Conservation (phyloP, 139 green algal species). For the Haematococcus lacustris region DNA sequence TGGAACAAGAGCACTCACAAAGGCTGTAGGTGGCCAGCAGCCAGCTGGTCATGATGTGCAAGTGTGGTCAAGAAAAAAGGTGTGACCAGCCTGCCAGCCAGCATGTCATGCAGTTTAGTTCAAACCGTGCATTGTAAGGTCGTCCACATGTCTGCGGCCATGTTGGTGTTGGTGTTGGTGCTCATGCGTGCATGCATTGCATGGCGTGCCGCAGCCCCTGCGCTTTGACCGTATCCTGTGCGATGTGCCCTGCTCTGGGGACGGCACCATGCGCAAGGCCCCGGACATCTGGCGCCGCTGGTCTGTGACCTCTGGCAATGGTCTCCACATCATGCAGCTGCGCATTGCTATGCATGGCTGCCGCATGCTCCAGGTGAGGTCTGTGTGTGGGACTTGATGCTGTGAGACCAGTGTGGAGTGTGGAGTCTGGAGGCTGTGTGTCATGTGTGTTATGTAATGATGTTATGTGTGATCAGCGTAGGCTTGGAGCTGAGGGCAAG, state of each 20-base stretch:
- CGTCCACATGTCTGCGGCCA: no score
- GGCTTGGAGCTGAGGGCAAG: no score
- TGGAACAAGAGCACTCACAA: no score
- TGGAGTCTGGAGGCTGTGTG: background rate
- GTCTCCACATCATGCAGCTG: conserved; percentile 87
- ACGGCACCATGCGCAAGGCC: conserved; percentile 95
- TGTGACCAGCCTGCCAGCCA: no score
- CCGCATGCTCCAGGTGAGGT: conserved; percentile 69
- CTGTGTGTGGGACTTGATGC: background rate
- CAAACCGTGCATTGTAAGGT: no score
- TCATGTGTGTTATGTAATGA: background rate
- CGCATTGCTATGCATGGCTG: conserved; percentile 75
- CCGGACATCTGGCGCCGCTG: conserved; percentile 94
- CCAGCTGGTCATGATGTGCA: no score
- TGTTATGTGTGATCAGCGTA: background rate
- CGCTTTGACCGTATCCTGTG: conserved; percentile 89
- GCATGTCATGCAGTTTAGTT: no score
- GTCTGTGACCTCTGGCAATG: conserved; percentile 67
- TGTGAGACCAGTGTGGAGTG: background rate
- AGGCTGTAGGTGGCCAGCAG: no score
- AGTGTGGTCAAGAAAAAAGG: no score
- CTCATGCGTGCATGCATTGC: no score
- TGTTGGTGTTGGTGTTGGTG: no score
- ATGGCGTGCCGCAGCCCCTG: conserved; percentile 10
- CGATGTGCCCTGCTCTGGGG: conserved; percentile 94